These are phyloP conservation scores for Suzukiozyma palmioleophila DNA, from an alignment of 1,139 yeast species.

Conservation along the genomic window DNA sequence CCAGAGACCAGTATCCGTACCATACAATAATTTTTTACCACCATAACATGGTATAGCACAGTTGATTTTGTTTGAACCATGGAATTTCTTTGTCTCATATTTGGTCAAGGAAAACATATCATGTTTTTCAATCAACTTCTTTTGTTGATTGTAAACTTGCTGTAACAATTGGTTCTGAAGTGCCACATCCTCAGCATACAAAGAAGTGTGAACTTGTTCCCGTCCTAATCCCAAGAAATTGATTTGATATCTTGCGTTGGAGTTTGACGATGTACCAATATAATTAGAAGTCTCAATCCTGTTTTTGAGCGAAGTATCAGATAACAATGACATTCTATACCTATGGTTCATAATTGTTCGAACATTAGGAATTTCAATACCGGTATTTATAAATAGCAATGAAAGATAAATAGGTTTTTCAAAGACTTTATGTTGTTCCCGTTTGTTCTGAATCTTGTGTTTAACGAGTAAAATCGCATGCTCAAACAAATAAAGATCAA, in stretches of 20 bases:
- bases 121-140: conserved; percentile 61
- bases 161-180: conserved; percentile 80
- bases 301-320: conserved; percentile 33
- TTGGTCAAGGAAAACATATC: conserved; percentile 80
- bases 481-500: conserved; percentile 82
- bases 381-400: conserved; percentile 67
- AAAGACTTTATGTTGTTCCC: conserved; percentile 88
- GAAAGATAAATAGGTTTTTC: conserved; percentile 93
- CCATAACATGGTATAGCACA: conserved; percentile 96
- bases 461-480: conserved; percentile 84
- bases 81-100: conserved; percentile 68
- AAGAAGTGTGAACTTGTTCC: conserved; percentile 40
- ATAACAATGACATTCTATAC: conserved; percentile 34
- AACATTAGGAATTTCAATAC: conserved; percentile 70
- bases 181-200: conserved; percentile 47
- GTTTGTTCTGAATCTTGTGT: conserved; percentile 80
- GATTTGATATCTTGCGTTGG: conserved; percentile 40
- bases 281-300: conserved; percentile 23
- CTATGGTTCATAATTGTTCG: conserved; percentile 41
- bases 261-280: conserved; percentile 24
- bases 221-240: conserved; percentile 44
- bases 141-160: conserved; percentile 76
- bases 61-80: conserved; percentile 69
- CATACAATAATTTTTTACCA: conserved; percentile 84
- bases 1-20: conserved; percentile 90